phyloP scores from a whole-genome alignment of 2,329 filamentous ascomycete genomes.

The Fusarium ambrosium region DNA sequence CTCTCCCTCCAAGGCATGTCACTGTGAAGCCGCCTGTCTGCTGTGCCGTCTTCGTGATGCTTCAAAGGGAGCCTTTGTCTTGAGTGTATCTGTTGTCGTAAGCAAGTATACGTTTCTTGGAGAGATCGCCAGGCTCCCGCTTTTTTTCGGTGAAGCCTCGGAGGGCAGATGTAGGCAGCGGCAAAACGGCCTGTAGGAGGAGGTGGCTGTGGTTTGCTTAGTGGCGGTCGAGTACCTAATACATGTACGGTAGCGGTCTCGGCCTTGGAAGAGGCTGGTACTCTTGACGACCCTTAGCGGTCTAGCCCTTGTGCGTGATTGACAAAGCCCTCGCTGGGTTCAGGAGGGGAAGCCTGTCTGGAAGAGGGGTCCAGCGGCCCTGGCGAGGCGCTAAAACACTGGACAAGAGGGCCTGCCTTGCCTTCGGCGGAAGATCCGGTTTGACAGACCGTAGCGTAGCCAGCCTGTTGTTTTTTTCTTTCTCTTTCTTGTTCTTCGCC shows the following conservation, averaged over 20 bases:
- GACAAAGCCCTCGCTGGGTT: neutral
- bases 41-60: neutral
- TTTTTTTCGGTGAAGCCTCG: constrained; percentile 7
- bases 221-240: constrained; percentile 1
- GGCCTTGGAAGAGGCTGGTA: neutral
- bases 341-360: constrained; percentile 27
- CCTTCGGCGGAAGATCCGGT: constrained; percentile 4
- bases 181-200: neutral
- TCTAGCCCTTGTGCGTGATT: constrained; percentile 8
- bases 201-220: neutral
- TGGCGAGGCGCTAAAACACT: constrained; percentile 30
- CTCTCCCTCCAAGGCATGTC: neutral
- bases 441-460: neutral
- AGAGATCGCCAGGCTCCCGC: neutral
- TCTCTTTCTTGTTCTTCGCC: neutral
- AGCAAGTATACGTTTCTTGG: neutral
- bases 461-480: constrained; percentile 1
- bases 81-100: neutral
- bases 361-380: constrained; percentile 13
- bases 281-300: constrained; percentile 4
- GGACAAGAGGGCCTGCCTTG: constrained; percentile 3
- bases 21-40: neutral
- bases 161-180: neutral
- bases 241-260: neutral
- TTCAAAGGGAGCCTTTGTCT: neutral